Percentiles rank a stretch among this genome's conserved stretches.
Conservation (phyloP, 2,329 filamentous ascomycete species). For the Beauveria pseudobassiana region DNA sequence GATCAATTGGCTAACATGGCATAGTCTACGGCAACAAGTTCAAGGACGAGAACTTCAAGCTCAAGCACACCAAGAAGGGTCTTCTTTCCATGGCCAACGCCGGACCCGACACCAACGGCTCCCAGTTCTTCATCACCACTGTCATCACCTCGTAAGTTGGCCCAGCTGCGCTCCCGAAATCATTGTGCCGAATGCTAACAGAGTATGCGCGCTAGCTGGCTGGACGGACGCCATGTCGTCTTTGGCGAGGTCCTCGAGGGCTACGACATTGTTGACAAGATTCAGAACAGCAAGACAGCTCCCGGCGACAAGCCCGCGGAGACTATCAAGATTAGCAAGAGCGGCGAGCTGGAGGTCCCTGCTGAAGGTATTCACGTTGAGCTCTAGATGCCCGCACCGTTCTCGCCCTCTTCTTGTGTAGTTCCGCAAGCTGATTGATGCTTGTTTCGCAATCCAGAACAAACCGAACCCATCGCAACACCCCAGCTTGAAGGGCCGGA, state of each 20-base stretch:
- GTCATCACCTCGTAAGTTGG: constrained; percentile 61
- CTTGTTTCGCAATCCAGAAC: constrained; percentile 19
- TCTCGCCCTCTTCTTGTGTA: constrained; percentile 15
- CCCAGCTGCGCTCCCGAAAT: too few relatives aligned
- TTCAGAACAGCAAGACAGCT: constrained; percentile 62
- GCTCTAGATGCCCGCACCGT: constrained; percentile 52
- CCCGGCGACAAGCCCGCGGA: constrained; percentile 61
- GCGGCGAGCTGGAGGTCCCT: constrained; percentile 75
- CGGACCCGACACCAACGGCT: constrained; percentile 79
- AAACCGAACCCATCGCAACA: constrained; percentile 14
- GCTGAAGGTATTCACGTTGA: constrained; percentile 90
- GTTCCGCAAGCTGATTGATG: constrained; percentile 28
- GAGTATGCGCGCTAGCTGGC: constrained; percentile 48
- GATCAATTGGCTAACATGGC: constrained; percentile 16
- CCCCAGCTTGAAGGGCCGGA: background rate
- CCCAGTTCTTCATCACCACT: constrained; percentile 88
- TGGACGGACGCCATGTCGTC: constrained; percentile 78
- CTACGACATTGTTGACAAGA: constrained; percentile 71
- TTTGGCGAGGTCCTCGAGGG: constrained; percentile 86
- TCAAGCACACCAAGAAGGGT: constrained; percentile 83
- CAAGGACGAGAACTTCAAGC: constrained; percentile 89
- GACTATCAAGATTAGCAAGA: constrained; percentile 71
- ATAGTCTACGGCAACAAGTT: constrained; percentile 79
- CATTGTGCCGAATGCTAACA: constrained; percentile 1
- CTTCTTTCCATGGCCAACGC: constrained; percentile 81